These are phyloP conservation scores for Termitomyces sp. DNA, from an alignment of 768 basidiomycete genomes.

Conservation along the genomic window DNA sequence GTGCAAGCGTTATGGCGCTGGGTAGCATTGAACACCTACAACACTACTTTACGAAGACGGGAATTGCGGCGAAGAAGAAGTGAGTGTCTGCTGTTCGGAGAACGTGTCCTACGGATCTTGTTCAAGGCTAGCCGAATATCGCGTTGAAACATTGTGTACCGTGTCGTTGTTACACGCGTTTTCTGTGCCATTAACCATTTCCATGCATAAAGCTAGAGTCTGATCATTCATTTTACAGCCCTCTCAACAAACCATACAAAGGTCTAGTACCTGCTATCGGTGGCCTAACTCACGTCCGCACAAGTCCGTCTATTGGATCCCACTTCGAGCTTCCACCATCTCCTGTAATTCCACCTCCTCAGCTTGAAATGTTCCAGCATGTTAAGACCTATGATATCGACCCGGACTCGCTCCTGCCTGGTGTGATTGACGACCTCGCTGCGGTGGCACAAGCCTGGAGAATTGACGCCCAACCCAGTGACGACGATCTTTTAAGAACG, in stretches of 20 bases:
- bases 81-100: constrained; percentile 31
- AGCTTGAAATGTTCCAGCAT: constrained; percentile 45
- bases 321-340: constrained; percentile 70
- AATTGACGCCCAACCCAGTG: constrained; percentile 28
- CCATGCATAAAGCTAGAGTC: not conserved
- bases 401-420: constrained; percentile 72
- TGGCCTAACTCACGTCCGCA: constrained; percentile 42
- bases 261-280: constrained; percentile 78
- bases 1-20: constrained; percentile 89
- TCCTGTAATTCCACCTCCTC: constrained; percentile 46
- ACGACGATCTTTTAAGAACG: constrained; percentile 9
- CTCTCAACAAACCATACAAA: constrained; percentile 44
- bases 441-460: constrained; percentile 62
- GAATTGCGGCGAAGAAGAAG: constrained; percentile 69
- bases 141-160: not conserved
- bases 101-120: not conserved
- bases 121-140: too few species aligned
- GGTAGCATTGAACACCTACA: constrained; percentile 97
- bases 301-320: constrained; percentile 34
- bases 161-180: not conserved
- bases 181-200: not conserved
- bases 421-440: constrained; percentile 70
- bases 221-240: constrained; percentile 20
- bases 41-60: constrained; percentile 90
- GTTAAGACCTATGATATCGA: constrained; percentile 68